These are phyloP conservation scores for Amaranthus cruentus DNA, from an alignment of 148 eudicot genomes.

Conservation along the genomic window DNA sequence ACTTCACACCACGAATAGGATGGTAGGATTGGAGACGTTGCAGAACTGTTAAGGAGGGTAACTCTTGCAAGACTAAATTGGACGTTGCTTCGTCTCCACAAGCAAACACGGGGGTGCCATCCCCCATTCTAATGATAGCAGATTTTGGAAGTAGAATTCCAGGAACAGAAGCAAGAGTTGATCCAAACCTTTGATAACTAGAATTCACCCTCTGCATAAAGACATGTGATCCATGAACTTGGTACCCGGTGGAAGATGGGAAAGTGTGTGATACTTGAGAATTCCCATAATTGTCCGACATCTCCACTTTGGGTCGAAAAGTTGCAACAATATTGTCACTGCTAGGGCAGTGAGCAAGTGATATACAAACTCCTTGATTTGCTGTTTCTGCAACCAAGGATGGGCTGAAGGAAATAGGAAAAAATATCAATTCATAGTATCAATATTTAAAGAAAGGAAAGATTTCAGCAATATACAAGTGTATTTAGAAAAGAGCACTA, in stretches of 20 bases:
- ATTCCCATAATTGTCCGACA: slow-evolving; percentile 22
- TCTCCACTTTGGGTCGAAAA: slow-evolving; percentile 78
- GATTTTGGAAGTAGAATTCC: slow-evolving; percentile 71
- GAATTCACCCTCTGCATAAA: slow-evolving; percentile 38
- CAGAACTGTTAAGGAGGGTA: slow-evolving; percentile 45
- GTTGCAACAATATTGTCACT: slow-evolving; percentile 62
- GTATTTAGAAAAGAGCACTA: neutral
- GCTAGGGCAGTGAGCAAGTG: slow-evolving; percentile 58
- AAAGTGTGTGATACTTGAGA: slow-evolving; percentile 49
- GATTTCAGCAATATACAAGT: neutral
- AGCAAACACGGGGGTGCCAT: slow-evolving; percentile 40
- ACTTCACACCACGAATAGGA: slow-evolving; percentile 61
- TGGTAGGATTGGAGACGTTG: slow-evolving; percentile 39
- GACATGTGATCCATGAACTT: slow-evolving; percentile 58
- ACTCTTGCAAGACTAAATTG: slow-evolving; percentile 52
- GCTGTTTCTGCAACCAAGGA: slow-evolving; percentile 51
- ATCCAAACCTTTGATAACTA: slow-evolving; percentile 41
- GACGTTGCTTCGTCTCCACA: slow-evolving; percentile 60
- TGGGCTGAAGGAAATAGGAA: slow-evolving; percentile 41
- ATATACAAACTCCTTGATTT: slow-evolving; percentile 84
- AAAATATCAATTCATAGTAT: neutral
- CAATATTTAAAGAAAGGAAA: neutral
- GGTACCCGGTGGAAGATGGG: slow-evolving; percentile 38
- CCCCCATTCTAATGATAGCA: slow-evolving; percentile 37
- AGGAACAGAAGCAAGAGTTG: slow-evolving; percentile 50